These are phyloP conservation scores for Leccinellum albellum DNA, from an alignment of 768 basidiomycete species.

Conservation along the genomic window DNA sequence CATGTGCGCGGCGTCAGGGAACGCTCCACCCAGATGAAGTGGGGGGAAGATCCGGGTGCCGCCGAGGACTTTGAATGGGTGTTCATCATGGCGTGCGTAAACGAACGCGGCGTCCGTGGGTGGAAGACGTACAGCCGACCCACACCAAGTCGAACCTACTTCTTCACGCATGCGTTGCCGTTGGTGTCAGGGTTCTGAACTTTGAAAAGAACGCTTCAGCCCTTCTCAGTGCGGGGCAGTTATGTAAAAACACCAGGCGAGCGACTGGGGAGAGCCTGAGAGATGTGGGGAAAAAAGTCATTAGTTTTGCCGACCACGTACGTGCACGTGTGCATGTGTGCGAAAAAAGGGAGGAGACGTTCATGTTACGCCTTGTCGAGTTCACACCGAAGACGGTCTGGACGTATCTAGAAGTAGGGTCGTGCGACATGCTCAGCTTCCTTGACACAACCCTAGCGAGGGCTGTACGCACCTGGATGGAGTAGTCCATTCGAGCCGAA, in stretches of 20 bases:
- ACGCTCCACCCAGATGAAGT: slow-evolving; percentile 1
- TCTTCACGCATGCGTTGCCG: not conserved
- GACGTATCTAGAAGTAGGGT: not conserved
- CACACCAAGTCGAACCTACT: slow-evolving; percentile 3
- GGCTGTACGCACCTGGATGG: not conserved
- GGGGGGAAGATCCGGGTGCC: not conserved
- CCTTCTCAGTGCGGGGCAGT: slow-evolving; percentile 1
- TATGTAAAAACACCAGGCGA: not conserved
- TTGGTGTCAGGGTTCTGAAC: not conserved
- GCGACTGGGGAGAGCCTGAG: not conserved
- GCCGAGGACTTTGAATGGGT: not conserved
- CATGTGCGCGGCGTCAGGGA: not conserved
- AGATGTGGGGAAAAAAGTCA: not conserved
- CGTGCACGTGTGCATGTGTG: not conserved
- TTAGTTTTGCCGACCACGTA: not conserved
- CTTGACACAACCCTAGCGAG: not conserved
- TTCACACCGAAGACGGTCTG: not conserved
- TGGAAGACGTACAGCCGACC: slow-evolving; percentile 8
- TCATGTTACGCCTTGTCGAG: not conserved
- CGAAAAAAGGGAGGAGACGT: not conserved
- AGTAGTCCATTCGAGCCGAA: not conserved
- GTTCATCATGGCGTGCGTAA: not conserved
- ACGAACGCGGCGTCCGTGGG: not conserved
- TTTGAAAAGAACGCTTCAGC: not conserved
- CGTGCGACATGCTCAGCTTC: not conserved